Evolutionary conservation across 2,329 filamentous ascomycete species (phyloP).

Genomic region (Xylariaceae sp.): DNA sequence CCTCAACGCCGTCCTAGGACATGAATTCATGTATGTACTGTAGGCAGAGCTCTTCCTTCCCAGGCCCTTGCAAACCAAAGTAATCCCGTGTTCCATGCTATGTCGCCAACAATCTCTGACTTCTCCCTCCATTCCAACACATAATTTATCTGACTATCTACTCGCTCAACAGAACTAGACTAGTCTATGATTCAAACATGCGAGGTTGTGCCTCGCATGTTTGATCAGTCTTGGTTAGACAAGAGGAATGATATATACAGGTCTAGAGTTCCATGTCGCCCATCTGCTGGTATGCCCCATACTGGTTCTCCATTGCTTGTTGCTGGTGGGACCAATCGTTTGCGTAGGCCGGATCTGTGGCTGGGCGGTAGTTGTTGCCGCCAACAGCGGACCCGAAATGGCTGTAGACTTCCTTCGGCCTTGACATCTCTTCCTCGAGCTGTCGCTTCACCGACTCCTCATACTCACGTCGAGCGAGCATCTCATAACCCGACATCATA

Average conservation of each 20-base stretch:
- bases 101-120: neutral
- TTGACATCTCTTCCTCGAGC: slow-evolving; percentile 41
- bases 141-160: slow-evolving; percentile 1
- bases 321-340: slow-evolving; percentile 55
- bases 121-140: neutral
- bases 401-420: slow-evolving; percentile 51
- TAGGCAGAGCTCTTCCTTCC: neutral
- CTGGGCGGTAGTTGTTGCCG: slow-evolving; percentile 55
- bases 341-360: slow-evolving; percentile 75
- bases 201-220: neutral
- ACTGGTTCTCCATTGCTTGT: slow-evolving; percentile 71
- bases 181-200: neutral
- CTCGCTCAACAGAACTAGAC: neutral
- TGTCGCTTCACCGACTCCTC: slow-evolving; percentile 55
- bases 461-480: slow-evolving; percentile 69
- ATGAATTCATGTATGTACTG: slow-evolving; percentile 22
- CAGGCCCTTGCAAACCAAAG: neutral
- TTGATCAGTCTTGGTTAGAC: neutral
- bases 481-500: slow-evolving; percentile 82
- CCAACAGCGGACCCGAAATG: slow-evolving; percentile 52
- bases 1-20: slow-evolving; percentile 19
- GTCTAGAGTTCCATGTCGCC: slow-evolving; percentile 39
- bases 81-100: neutral
- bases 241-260: slow-evolving; percentile 13
- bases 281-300: slow-evolving; percentile 65